Base-by-base conservation (phyloP, 352 stramenopile genomes). In the Peronospora destructor region DNA sequence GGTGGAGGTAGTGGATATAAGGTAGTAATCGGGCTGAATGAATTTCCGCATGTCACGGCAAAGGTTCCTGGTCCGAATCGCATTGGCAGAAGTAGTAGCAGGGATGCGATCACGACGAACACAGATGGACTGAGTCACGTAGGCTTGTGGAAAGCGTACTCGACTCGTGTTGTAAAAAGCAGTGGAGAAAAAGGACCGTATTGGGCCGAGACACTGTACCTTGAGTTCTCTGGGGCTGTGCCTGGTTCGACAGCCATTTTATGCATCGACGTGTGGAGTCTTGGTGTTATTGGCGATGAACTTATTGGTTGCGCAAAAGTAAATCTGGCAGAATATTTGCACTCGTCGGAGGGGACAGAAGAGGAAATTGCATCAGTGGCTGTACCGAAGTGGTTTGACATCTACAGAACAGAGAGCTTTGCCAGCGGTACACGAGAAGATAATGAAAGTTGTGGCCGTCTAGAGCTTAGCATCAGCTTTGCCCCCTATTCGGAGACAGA, bases 381-480 rank as follows among this genome's bases (percentile, higher is more conserved):
- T 34, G 67, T 93, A 12, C 82, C 82, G 1, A 84, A 80, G 34
- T 90, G 79, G 79, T 87, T 87, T 42, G 73, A 91, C 8, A 59
- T 93, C 14, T 71, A 74, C 30, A 65, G 63, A 34, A 65, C 71
- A 0, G 82, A 92, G 41, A 58, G 60, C 23, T 84, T 82, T 36
- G 32, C 64, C 21, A 69, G 66, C 14, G 37, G 56, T 23, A 41
- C 32, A 17, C 45, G 33, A 58, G 36, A 29, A 33, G 38, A 41
- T 16, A 49, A 71, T 29, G 59, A 69, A 23, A 70, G 49, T 14
- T 87, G 76, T 47, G 82, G 78, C 0, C 56, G 68, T 13, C 52
- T 92, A 45, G 78, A 92, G 62, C 69, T 92, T 3, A 92, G 81
- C 43, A 82, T 92, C 42, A 83, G 70, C 43, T 92, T 92, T 39